phyloP scores from a whole-genome alignment of 345 rosid species.

The Sapria himalayana region DNA sequence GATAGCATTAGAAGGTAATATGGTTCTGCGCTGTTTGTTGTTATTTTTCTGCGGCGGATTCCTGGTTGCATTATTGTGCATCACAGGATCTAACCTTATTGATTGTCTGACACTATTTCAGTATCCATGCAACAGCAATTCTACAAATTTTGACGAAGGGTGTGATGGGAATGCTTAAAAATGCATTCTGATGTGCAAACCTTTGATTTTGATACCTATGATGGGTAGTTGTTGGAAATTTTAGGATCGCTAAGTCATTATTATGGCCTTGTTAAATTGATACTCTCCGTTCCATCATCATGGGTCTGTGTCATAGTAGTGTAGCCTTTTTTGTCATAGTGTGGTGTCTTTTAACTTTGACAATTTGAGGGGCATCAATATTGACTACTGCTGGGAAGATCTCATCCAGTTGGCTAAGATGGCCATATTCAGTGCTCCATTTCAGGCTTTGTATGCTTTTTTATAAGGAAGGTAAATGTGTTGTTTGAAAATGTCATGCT shows the following conservation, averaged over 20 bases:
- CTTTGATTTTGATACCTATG: slow-evolving; percentile 16
- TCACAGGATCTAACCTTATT: slow-evolving; percentile 17
- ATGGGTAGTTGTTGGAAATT: slow-evolving; percentile 15
- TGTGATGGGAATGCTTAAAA: slow-evolving; percentile 38
- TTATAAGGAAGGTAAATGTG: slow-evolving; percentile 89
- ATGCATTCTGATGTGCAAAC: slow-evolving; percentile 17
- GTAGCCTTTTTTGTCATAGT: slow-evolving; percentile 19
- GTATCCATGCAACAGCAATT: slow-evolving; percentile 53
- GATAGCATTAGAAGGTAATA: slow-evolving; percentile 84
- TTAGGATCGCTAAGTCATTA: slow-evolving; percentile 12
- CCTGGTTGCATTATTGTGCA: slow-evolving; percentile 13
- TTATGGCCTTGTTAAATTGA: slow-evolving; percentile 11
- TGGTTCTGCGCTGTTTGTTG: slow-evolving; percentile 7
- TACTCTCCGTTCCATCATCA: slow-evolving; percentile 11
- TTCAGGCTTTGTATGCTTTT: slow-evolving; percentile 62
- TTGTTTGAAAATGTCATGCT: slow-evolving; percentile 52
- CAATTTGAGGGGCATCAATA: slow-evolving; percentile 57
- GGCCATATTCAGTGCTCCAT: slow-evolving; percentile 71
- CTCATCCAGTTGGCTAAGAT: slow-evolving; percentile 75
- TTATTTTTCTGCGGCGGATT: slow-evolving; percentile 13
- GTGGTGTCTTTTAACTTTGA: slow-evolving; percentile 32
- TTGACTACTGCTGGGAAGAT: slow-evolving; percentile 93
- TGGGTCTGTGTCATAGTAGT: slow-evolving; percentile 16
- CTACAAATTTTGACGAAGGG: slow-evolving; percentile 44
- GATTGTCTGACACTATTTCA: slow-evolving; percentile 44